Evolutionary conservation across 1,139 yeast species (phyloP), one percentile per base, ranked within the genome.

Genomic region (Sugiyamaella sp.): DNA sequence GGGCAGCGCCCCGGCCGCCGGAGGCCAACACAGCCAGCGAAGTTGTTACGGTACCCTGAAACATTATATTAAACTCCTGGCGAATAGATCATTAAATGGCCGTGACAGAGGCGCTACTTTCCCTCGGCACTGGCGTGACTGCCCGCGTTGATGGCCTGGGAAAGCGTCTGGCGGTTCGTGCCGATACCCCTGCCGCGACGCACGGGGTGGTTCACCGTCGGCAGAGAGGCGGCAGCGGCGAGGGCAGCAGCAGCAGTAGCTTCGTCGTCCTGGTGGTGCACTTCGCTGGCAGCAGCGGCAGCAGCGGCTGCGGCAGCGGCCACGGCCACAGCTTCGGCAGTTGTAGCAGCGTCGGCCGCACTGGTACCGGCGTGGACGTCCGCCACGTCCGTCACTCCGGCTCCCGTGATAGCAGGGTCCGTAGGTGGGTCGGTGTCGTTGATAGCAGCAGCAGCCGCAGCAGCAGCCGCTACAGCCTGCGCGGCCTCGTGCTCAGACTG

Each of bases 91-190:
- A 29, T 29, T 6, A 29, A 29, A 29, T 4, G 35, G 14, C n/a
- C 35, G n/a, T 29, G 14, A 24, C 24, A 24, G 35, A 17, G 39
- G 16, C 35, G 22, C 25, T 38, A 41, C 51, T 54, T 43, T 19
- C 43, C 46, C 21, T 44, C 49, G 2, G 46, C 33, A 35, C 59
- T 55, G 35, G 57, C 48, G 50, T 63, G 66, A 43, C 59, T 61
- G 21, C 68, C 68, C 29, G 68, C 67, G 46, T 64, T 65, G 38
- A 64, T 60, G 10, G 63, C 44, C 33, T 62, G 63, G 21, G 65
- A 61, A 21, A 64, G 53, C 10, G 66, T 64, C 57, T 62, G 63
- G 25, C 63, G 52, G 49, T 53, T 52, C 14, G 60, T 45, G 27
- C 56, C 56, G 32, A 54, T 39, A n/a, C 59, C 51, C 39, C 60